These are phyloP conservation scores for Metroxylon sagu DNA, from an alignment of 176 grass and related monocot genomes.

Conservation along the genomic window DNA sequence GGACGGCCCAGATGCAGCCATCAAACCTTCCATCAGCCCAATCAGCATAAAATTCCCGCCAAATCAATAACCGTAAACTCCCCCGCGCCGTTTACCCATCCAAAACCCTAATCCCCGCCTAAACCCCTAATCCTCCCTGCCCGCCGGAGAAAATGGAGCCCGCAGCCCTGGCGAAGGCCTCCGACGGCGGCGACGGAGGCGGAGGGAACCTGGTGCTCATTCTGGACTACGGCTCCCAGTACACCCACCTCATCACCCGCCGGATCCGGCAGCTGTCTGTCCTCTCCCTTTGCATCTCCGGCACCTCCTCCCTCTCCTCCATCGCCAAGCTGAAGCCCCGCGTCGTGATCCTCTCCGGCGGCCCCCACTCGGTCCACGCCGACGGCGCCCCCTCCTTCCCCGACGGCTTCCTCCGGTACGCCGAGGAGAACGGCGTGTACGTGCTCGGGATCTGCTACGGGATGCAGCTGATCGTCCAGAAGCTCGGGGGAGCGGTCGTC, in stretches of 20 bases:
- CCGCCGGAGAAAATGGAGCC: too few relatives aligned
- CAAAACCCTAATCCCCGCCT: too few relatives aligned
- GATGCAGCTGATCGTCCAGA: conserved; percentile 89
- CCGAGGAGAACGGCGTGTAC: conserved; percentile 32
- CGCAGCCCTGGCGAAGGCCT: too few relatives aligned
- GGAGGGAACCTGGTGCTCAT: conserved; percentile 9
- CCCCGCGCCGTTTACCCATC: too few relatives aligned
- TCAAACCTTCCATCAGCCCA: too few relatives aligned
- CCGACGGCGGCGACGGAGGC: neutral
- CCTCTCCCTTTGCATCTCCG: conserved; percentile 5
- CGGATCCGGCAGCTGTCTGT: conserved; percentile 9
- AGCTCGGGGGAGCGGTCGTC: conserved; percentile 47
- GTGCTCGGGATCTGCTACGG: conserved; percentile 84
- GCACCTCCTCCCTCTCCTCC: neutral
- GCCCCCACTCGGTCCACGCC: conserved; percentile 63
- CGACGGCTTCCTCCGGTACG: conserved; percentile 48
- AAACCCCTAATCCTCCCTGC: too few relatives aligned
- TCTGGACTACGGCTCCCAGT: conserved; percentile 16
- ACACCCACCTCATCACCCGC: conserved; percentile 14
- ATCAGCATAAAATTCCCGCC: too few relatives aligned
- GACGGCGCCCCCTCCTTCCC: conserved; percentile 39
- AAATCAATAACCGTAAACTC: too few relatives aligned
- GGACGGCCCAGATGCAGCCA: too few relatives aligned
- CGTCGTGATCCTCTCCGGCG: conserved; percentile 53
- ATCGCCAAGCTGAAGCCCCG: conserved; percentile 26